Base-by-base conservation (phyloP, 768 basidiomycete species). In the Auriculariales sp. region DNA sequence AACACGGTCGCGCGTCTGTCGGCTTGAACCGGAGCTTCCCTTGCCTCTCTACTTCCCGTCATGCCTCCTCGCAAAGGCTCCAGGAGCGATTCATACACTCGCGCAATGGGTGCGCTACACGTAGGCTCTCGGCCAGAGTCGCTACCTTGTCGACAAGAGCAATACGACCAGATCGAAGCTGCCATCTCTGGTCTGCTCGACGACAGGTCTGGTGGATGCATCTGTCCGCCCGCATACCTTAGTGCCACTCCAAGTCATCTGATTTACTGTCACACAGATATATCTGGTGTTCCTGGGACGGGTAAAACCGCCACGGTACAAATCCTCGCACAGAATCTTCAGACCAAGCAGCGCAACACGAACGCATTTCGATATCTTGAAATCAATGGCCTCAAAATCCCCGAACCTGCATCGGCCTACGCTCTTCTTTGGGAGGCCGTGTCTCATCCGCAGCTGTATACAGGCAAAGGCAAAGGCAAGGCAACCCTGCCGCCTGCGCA, bases 281-380 rank as follows among this genome's bases (percentile, higher is more conserved):
- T 98, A 45, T 92, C 93, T 5, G 94, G 95, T 7, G 91, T 97
- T 5, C 95, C 94, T n/a, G 94, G 95, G 5, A 98, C 94, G 2
- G 94, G 95, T 7, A 99, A 98, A 67, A 99, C 95, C 0, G 95
- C 95, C 0, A 98, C 95, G 0, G 92, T 98, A 0, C 93, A 97
- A 57, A 86, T 85, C 1, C 83, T 95, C 24, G 77, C 98, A 28
- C 75, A 87, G 31, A 88, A 94, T 60, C 71, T 98, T 10, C 92
- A 89, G 59, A 73, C n/a, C n/a, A 81, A 32, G 87, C 93, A 78
- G 92, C 92, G 1, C 75, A 84, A 60, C 72, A 77, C 49, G 80
- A 78, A 85, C 54, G 88, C 91, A 0, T 98, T 99, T 64, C 89
- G 85, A 0, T 99, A 93, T 57, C 89, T 97, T 53, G 95, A 99